Conservation (phyloP, 1,284 basidiomycete species). For the Amylostereum areolatum region DNA sequence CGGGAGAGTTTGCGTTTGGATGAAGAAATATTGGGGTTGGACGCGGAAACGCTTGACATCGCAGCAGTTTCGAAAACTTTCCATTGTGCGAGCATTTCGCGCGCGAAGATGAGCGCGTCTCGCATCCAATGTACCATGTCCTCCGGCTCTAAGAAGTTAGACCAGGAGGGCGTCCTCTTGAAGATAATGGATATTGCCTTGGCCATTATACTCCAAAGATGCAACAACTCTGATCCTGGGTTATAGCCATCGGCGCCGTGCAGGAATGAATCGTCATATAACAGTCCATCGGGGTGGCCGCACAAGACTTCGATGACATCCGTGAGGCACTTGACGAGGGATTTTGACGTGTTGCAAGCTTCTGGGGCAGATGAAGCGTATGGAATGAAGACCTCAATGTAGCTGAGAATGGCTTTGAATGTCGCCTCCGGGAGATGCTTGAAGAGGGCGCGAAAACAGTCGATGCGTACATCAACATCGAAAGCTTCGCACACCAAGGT, state of each 20-base stretch:
- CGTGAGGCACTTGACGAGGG: slow-evolving; percentile 85
- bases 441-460: slow-evolving; percentile 79
- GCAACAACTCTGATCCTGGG: slow-evolving; percentile 50
- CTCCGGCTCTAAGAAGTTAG: slow-evolving; percentile 69
- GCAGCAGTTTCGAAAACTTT: slow-evolving; percentile 72
- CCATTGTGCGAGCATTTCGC: slow-evolving; percentile 78
- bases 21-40: slow-evolving; percentile 8
- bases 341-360: slow-evolving; percentile 80
- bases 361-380: slow-evolving; percentile 69
- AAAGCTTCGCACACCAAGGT: slow-evolving; percentile 75
- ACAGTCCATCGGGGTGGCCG: slow-evolving; percentile 60
- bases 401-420: slow-evolving; percentile 65
- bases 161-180: slow-evolving; percentile 77
- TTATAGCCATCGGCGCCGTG: slow-evolving; percentile 36
- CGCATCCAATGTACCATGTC: slow-evolving; percentile 96
- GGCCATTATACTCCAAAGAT: slow-evolving; percentile 82
- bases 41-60: slow-evolving; percentile 26
- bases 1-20: slow-evolving; percentile 35
- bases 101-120: slow-evolving; percentile 88
- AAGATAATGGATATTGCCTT: slow-evolving; percentile 79
- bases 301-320: slow-evolving; percentile 88
- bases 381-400: slow-evolving; percentile 60
- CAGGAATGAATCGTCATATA: slow-evolving; percentile 55
- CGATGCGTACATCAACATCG: slow-evolving; percentile 79
- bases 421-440: slow-evolving; percentile 57